These are phyloP conservation scores for Blastocladiella emersonii DNA, from an alignment of 371 early-diverging fungal species.

Conservation along the genomic window DNA sequence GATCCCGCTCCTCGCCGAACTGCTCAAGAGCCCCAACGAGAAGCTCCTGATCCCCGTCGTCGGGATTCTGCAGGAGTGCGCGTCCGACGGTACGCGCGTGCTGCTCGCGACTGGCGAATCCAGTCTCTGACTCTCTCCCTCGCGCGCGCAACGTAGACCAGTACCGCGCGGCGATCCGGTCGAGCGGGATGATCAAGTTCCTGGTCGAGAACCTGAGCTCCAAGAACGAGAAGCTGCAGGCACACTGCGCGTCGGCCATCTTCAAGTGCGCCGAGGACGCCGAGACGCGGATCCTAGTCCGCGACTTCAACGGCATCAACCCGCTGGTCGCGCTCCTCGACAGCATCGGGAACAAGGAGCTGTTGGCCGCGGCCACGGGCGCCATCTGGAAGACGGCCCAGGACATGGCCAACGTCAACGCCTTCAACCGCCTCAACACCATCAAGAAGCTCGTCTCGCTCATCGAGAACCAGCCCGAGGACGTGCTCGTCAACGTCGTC, in stretches of 20 bases:
- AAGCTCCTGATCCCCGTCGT: conserved; percentile 40
- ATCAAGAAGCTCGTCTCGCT: conserved; percentile 41
- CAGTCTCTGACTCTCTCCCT: not conserved
- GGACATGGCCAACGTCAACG: conserved; percentile 28
- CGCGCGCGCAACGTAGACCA: conserved; percentile 13
- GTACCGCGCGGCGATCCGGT: conserved; percentile 31
- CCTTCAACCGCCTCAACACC: conserved; percentile 36
- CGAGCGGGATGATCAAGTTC: conserved; percentile 36
- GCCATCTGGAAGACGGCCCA: conserved; percentile 48
- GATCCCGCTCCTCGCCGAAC: conserved; percentile 38
- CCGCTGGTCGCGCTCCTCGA: conserved; percentile 37
- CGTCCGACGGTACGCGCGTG: conserved; percentile 22
- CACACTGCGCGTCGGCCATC: conserved; percentile 40
- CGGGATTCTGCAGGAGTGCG: conserved; percentile 39
- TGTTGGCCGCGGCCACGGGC: conserved; percentile 38
- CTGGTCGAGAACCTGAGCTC: conserved; percentile 37
- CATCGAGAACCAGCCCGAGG: conserved; percentile 45
- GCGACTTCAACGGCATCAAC: conserved; percentile 27
- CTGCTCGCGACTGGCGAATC: not conserved
- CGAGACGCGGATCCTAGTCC: conserved; percentile 32
- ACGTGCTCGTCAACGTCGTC: conserved; percentile 41
- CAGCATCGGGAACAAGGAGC: conserved; percentile 29
- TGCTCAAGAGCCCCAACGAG: conserved; percentile 35
- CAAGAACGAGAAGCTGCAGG: conserved; percentile 33
- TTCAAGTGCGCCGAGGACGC: conserved; percentile 44